Base-by-base conservation (phyloP, 2,329 filamentous ascomycete genomes). In the Epichloe baconii region DNA sequence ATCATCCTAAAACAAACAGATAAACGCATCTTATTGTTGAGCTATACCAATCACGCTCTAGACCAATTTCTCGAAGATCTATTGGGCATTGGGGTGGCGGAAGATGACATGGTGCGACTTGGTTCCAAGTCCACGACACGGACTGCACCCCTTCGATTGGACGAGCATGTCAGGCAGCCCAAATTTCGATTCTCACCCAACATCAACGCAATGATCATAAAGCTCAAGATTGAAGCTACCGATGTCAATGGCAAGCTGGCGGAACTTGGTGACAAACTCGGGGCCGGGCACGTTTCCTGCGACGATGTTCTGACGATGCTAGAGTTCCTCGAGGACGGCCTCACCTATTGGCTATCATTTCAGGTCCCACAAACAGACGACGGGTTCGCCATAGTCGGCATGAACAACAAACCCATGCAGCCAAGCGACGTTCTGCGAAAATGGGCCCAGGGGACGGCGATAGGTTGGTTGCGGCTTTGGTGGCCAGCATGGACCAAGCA, bases 21-120 rank as follows among this genome's bases (percentile, higher is more conserved):
- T 0, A 68, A 76, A 31, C 76, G 62, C 0, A 75, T 88, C 0
- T 68, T 90, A 0, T 76, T 89, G 0, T 62, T 85, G 2, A 80
- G 77, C 26, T 88, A 80, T 52, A 88, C 83, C 0, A 85, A 86
- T 49, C 82, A 85, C 55, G 80, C 81, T 0, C 64, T 83, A 0
- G 79, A 85, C 49, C 73, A 88, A 61, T 82, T 86, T 45, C 62
- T 86, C 0, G 77, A 81, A 53, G 83, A 88, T 41, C 62, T 87
- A 0, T 65, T 80, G 3, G 67, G 79, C 1, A 75, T 80, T 35
- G 81, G 80, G 0, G 78, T 88, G 6, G 57, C 69, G 0, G 1
- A 55, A 0, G 44, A 59, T 0, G 38, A 57, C 0, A 83, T 88
- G 51, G 75, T 85, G 0, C 75, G 85, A 0, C 68, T 88, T 0